Base-by-base conservation (phyloP, 108 stramenopile species). In the Schizochytrium sp. region DNA sequence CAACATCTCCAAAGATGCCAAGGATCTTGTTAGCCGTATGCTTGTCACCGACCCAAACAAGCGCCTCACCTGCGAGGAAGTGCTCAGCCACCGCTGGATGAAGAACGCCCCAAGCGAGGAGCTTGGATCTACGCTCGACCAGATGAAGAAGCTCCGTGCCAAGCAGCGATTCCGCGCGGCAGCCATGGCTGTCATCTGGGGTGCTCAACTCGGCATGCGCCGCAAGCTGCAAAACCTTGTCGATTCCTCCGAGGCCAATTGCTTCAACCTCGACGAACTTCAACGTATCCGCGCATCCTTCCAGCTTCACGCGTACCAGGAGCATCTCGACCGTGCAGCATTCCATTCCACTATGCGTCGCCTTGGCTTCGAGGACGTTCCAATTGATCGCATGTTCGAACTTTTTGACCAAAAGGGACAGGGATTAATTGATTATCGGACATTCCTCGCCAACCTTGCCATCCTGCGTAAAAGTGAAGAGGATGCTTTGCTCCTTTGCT, bases 1-100 rank as follows among this genome's bases (percentile, higher is more conserved):
- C 47, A 46, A 72, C 7, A 59, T 93, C 19, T 91, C 90, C 45
- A 50, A 72, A 1, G 93, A 93, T 13, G 93, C 92, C 41, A 94
- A 93, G 91, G 90, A 91, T 28, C 87, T 93, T 57, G 92, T 94
- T 44, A 38, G 87, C 41, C 83, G 88, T 56, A 88, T 93, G 92
- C 91, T 93, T 56, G 69, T 83, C 55, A 91, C 93, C 28, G 91
- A 93, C 72, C 83, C 89, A 1, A 69, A 10, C 28, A 17, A 73
- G 90, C 91, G 93, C 4, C 87, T 93, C 55, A 93, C 92, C 1
- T 91, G 91, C 49, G 91, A 46, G 46, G 73, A 94, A 59, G 91
- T 93, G 58, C 89, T 94, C 40, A 42, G 42, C n/a, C 93, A 60
- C 59, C 87, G 46, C 10, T 88, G 87, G 87, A 61, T 88, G 76